Base-by-base conservation (phyloP, 2,329 filamentous ascomycete genomes). In the Apiospora pterosperma region DNA sequence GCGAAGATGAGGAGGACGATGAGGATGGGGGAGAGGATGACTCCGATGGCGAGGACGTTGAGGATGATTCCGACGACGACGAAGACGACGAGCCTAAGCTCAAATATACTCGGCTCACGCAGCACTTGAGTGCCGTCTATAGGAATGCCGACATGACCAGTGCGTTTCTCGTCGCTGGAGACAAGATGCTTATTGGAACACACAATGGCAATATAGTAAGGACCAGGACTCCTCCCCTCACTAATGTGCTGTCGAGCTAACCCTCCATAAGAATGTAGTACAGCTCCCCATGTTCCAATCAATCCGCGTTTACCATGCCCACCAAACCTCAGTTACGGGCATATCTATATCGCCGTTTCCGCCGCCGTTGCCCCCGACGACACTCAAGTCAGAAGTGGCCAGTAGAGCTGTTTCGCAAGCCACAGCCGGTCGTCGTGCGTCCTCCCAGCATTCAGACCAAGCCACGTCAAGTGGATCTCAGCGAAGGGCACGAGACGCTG, bases 111-210 rank as follows among this genome's bases (percentile, higher is more conserved):
- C 90, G 93, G 60, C 80, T 98, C 70, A 98, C 96, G 8, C 90
- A 89, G 66, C 90, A 90, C 72, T 81, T 99, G 67, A 88, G 86
- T 31, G 82, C 90, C 52, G 87, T 97, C 38, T 99, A 99, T 80
- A 90, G 93, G 65, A 97, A 97, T 80, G 94, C 93, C 71, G 96
- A 99, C 84, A 92, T 93, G 70, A 97, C 95, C 31, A 97, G 94
- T 77, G 84, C 92, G 10, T 97, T 97, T 76, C 80, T 96, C 61
- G 92, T 97, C 61, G 92, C 92, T 44, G 95, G 95, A 62, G 95
- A 99, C 82, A 98, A 98, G 82, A 97, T 98, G 95, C 90, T 97
- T 67, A 84, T 97, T 71, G 96, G 95, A 69, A 97, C 96, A 36
- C 95, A 99, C 77, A 97, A 97, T 79, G 96, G 96, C 72, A 97